phyloP scores from a whole-genome alignment of 2,329 filamentous ascomycete species.

The Colletotrichum phormii region DNA sequence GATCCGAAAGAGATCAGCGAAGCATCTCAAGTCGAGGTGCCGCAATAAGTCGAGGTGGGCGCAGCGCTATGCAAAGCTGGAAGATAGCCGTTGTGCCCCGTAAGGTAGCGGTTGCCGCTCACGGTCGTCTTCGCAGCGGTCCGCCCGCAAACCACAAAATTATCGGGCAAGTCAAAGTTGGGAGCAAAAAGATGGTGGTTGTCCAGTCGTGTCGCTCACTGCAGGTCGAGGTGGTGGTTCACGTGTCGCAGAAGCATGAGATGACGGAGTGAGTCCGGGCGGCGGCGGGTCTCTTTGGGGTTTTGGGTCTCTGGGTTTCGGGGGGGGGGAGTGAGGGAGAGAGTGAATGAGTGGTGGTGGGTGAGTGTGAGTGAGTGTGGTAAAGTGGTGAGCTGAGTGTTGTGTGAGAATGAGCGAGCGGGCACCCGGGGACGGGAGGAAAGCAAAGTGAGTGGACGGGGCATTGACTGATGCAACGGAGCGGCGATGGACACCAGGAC shows the following conservation, averaged over 20 bases:
- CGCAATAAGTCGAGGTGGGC: not conserved
- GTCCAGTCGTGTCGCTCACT: slow-evolving; percentile 16
- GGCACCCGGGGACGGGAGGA: slow-evolving; percentile 3
- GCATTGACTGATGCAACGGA: not conserved
- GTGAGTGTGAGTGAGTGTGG: not conserved
- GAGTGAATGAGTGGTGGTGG: slow-evolving; percentile 1
- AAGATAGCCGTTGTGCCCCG: slow-evolving; percentile 7
- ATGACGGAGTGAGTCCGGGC: slow-evolving; percentile 31
- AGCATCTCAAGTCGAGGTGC: slow-evolving; percentile 26
- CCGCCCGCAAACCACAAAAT: slow-evolving; percentile 4
- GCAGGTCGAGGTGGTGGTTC: slow-evolving; percentile 21
- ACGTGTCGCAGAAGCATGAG: slow-evolving; percentile 30
- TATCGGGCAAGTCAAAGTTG: slow-evolving; percentile 11
- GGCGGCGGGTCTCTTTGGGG: slow-evolving; percentile 14
- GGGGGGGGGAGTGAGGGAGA: not conserved
- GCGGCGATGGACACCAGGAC: not conserved
- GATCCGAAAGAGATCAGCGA: slow-evolving; percentile 21
- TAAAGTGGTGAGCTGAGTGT: not conserved
- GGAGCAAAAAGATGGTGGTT: not conserved
- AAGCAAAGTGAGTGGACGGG: slow-evolving; percentile 6
- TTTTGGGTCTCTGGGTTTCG: slow-evolving; percentile 2
- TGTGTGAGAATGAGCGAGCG: slow-evolving; percentile 5
- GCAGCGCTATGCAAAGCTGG: slow-evolving; percentile 7
- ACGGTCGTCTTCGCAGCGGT: slow-evolving; percentile 11
- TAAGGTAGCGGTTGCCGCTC: not conserved